These are phyloP conservation scores for Dittrichia graveolens DNA, from an alignment of 129 eudicot species.

Conservation along the genomic window DNA sequence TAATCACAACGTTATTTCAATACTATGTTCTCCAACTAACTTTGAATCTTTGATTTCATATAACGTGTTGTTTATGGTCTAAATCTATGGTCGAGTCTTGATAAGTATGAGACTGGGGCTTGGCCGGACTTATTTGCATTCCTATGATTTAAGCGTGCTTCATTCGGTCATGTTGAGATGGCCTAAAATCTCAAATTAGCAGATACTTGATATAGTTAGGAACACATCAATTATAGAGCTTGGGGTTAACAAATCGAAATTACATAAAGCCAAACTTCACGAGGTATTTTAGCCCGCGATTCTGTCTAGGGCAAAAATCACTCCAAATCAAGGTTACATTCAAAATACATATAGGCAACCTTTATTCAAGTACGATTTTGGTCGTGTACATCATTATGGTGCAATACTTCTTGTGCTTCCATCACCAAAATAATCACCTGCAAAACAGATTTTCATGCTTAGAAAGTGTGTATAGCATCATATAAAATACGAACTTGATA, in stretches of 20 bases:
- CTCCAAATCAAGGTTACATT: not conserved
- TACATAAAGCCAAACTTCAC: not conserved
- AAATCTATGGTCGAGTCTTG: no score
- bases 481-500: not conserved
- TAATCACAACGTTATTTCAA: not conserved
- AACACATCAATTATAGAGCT: not conserved
- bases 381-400: not conserved
- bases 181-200: not conserved
- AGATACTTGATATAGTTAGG: constrained; percentile 2
- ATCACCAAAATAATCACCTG: constrained; percentile 19
- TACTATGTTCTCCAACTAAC: no score
- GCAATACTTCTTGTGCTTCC: not conserved
- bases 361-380: constrained; percentile 7
- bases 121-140: no score
- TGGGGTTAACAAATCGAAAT: not conserved
- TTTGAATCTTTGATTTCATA: not conserved
- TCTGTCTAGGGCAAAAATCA: not conserved
- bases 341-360: constrained; percentile 12
- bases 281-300: not conserved
- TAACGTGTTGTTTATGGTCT: not conserved
- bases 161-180: not conserved
- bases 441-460: not conserved
- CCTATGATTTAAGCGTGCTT: not conserved
- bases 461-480: not conserved
- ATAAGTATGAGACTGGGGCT: no score